phyloP scores from a whole-genome alignment of 139 green algal genomes.

The Dunaliella sp. region DNA sequence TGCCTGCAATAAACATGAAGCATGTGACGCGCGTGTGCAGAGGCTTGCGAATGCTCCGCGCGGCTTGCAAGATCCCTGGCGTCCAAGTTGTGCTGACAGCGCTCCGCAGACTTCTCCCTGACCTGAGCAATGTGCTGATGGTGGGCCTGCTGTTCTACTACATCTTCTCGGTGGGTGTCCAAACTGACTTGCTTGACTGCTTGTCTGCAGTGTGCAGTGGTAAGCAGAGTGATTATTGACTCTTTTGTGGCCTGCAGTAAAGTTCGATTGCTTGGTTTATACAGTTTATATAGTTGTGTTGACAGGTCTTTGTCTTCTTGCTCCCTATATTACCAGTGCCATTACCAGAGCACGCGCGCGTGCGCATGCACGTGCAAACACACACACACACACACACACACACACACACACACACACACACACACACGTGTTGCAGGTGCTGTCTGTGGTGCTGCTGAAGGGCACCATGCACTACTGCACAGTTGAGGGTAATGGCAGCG shows the following conservation, averaged over 20 bases:
- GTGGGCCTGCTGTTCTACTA: constrained; percentile 69
- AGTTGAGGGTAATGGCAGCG: no score
- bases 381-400: no score
- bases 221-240: not conserved
- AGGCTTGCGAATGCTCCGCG: constrained; percentile 58
- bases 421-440: not conserved
- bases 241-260: not conserved
- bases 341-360: no score
- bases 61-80: constrained; percentile 45
- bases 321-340: no score
- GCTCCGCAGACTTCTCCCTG: constrained; percentile 53
- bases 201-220: no score
- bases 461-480: constrained; percentile 9
- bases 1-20: no score
- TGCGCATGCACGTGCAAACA: no score
- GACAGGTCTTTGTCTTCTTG: no score
- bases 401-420: no score
- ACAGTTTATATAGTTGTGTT: no score
- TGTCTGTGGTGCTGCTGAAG: not conserved
- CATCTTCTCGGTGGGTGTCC: constrained; percentile 54
- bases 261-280: no score
- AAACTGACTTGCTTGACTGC: not conserved
- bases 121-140: constrained; percentile 61
- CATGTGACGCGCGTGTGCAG: not conserved
- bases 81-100: constrained; percentile 57